phyloP scores from a whole-genome alignment of 495 filamentous ascomycete genomes.

The Penicillium roqueforti region DNA sequence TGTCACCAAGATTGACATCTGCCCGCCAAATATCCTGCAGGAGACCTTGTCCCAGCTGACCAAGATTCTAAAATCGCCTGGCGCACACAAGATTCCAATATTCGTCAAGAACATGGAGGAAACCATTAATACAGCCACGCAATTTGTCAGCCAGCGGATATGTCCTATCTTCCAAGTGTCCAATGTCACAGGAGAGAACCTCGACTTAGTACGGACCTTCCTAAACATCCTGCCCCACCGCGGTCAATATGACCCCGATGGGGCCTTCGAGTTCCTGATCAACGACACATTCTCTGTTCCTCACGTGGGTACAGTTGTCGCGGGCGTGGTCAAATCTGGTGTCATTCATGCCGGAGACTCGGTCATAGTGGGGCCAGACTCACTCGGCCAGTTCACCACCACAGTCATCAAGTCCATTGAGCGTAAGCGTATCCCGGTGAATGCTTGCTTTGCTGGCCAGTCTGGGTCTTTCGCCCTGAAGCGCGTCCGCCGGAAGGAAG shows the following conservation, averaged over 20 bases:
- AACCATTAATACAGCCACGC: conserved; percentile 90
- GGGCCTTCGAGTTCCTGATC: conserved; percentile 90
- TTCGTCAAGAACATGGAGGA: conserved; percentile 90
- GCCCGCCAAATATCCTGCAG: conserved; percentile 89
- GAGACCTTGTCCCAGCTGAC: conserved; percentile 90
- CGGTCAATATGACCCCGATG: conserved; percentile 83
- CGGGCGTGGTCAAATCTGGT: conserved; percentile 79
- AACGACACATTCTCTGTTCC: conserved; percentile 99
- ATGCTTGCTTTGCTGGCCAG: conserved; percentile 85
- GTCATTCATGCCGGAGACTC: conserved; percentile 88
- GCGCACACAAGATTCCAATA: conserved; percentile 94
- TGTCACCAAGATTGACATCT: conserved; percentile 98
- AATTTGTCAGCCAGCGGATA: conserved; percentile 92
- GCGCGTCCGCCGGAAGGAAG: conserved; percentile 82
- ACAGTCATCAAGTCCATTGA: conserved; percentile 92
- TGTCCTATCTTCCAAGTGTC: conserved; percentile 98
- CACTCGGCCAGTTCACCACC: conserved; percentile 83
- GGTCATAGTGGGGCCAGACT: conserved; percentile 87
- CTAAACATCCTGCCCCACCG: conserved; percentile 94
- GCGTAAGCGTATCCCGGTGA: conserved; percentile 87
- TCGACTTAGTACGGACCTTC: conserved; percentile 80
- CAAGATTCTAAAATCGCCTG: conserved; percentile 88
- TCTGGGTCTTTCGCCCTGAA: conserved; percentile 89
- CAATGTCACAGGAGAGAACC: conserved; percentile 88
- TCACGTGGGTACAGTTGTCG: conserved; percentile 93